phyloP scores from a whole-genome alignment of 305 asterid genomes.

The Galium porrigens region DNA sequence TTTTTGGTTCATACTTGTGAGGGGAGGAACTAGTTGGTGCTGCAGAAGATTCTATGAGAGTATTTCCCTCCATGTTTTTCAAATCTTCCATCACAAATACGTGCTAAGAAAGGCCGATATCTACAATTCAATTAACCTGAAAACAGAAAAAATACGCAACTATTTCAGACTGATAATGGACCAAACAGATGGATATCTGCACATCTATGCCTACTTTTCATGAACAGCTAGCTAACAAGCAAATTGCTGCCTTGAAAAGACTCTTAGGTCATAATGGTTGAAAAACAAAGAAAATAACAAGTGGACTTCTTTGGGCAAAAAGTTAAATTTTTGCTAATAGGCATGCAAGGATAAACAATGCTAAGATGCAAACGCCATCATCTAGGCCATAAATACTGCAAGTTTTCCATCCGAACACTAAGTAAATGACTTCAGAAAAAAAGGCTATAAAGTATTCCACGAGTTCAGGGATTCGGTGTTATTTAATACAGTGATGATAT shows the following conservation, averaged over 20 bases:
- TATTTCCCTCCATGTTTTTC: slow-evolving; percentile 26
- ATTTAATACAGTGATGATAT: background rate
- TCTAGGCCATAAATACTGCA: background rate
- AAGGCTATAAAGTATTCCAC: background rate
- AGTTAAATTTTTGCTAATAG: background rate
- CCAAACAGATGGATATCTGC: background rate
- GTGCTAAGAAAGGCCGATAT: slow-evolving; percentile 21
- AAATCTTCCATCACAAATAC: slow-evolving; percentile 41
- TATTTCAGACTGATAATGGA: background rate
- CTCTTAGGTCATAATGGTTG: background rate
- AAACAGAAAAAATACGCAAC: background rate
- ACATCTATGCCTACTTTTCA: background rate
- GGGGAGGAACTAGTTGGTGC: slow-evolving; percentile 23
- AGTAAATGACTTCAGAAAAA: background rate
- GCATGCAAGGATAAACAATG: background rate
- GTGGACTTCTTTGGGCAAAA: background rate
- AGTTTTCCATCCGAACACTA: background rate
- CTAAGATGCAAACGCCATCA: background rate
- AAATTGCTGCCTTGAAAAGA: background rate
- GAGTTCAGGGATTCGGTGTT: background rate
- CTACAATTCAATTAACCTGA: slow-evolving; percentile 17
- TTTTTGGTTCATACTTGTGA: slow-evolving; percentile 24
- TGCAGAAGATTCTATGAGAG: slow-evolving; percentile 24
- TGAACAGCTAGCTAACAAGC: background rate
- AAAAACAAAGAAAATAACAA: background rate